Evolutionary conservation across 768 basidiomycete species (phyloP), one percentile per base, ranked within the genome.

Genomic region (Rhodocollybia butyracea): DNA sequence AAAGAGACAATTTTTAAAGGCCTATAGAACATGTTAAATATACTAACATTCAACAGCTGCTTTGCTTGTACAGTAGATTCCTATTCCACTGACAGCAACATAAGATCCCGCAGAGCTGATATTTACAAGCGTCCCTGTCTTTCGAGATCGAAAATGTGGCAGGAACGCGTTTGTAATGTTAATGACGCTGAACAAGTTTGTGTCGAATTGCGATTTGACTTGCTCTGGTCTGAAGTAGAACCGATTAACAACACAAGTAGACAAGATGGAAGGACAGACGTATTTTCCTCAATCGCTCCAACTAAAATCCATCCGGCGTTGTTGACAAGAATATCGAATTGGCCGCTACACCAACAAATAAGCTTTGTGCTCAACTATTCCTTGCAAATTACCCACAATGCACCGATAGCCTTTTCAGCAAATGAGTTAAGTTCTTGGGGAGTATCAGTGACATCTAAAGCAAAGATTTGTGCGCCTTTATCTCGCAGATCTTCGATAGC

Each of bases 121-220:
- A 27, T 63, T 63, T 3, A 63, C 58, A 46, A 63, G 50, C 15
- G 59, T 61, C 4, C 61, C 61, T 2, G 51, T 30, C n/a, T 26
- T 45, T 3, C 60, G 52, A 17, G 12, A 29, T 3, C 61, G 58
- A 26, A 70, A 60, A 31, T 70, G 63, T 1, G 70, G 70, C 8
- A 72, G 47, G 57, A 70, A 63, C 1, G 56, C 56, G 47, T 61
- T 59, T 8, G 64, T 64, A 4, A 64, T 54, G 56, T 61, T 59
- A 34, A 70, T 58, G 1, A 65, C 65, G 13, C 66, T 68, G 50
- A 65, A 60, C 24, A 69, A 61, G 57, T 70, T 70, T 12, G 64
- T 63, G 52, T 62, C 47, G 51, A 67, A 66, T 46, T 64, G 60
- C 1, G 42, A 47, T 5, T 54, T 58, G n/a, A 42, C 38, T 45